A percentile compares a stretch with the other conserved stretches of the same genome.
Evolutionary conservation across 2,329 filamentous ascomycete species (phyloP).

Genomic region (Incumbomyces lentus): DNA sequence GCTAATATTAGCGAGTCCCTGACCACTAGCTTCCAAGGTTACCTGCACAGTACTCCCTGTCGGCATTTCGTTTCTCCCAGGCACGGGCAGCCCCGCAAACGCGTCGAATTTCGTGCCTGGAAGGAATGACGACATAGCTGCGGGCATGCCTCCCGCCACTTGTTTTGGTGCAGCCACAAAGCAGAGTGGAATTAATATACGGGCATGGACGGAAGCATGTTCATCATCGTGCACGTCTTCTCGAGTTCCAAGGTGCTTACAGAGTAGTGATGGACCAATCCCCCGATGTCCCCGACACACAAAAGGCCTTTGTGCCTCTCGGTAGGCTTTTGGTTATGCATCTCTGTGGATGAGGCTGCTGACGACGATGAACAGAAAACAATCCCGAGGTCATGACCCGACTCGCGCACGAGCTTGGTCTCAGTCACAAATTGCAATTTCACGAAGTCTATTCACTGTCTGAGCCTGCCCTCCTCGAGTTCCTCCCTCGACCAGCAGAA

Average conservation of each 20-base stretch:
- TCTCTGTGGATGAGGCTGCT: background rate
- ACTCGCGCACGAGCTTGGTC: conserved; percentile 72
- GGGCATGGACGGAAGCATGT: background rate
- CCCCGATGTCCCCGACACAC: conserved; percentile 28
- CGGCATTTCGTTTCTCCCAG: too few relatives aligned
- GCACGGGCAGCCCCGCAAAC: background rate
- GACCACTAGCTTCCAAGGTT: too few relatives aligned
- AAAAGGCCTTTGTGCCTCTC: conserved; percentile 40
- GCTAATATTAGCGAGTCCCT: too few relatives aligned
- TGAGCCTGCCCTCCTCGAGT: conserved; percentile 71
- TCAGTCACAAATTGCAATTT: conserved; percentile 65
- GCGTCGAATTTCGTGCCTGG: background rate
- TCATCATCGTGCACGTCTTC: background rate
- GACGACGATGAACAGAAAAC: conserved; percentile 39
- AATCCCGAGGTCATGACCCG: conserved; percentile 83
- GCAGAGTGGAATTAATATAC: too few relatives aligned
- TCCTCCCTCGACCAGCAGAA: conserved; percentile 78
- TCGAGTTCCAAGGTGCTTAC: background rate
- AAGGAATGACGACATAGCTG: background rate
- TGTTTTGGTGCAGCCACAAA: too few relatives aligned
- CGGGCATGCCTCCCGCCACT: too few relatives aligned
- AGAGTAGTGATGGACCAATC: conserved; percentile 7
- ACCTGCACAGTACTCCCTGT: too few relatives aligned
- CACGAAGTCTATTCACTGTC: conserved; percentile 89
- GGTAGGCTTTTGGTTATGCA: conserved; percentile 23